Percentiles rank a stretch among this genome's conserved stretches.
Conservation (phyloP, 768 basidiomycete genomes). For the Lactarius akahatsu region DNA sequence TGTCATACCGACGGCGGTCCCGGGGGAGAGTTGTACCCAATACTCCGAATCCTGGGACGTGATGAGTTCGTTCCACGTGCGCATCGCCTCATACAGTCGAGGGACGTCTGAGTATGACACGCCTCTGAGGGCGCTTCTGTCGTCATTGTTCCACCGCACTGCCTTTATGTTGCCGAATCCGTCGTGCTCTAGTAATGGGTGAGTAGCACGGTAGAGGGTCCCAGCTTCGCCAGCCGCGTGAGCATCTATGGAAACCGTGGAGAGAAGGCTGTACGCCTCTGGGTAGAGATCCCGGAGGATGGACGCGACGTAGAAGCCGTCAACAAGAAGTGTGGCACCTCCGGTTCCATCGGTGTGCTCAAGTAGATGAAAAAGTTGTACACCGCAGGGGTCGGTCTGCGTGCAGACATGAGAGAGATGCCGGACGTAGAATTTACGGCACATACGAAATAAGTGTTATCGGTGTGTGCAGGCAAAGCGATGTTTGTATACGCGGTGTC, state of each 20-base stretch:
- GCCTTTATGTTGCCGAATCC: conserved; percentile 59
- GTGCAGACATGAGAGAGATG: background rate
- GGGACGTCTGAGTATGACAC: conserved; percentile 58
- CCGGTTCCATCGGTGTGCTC: conserved; percentile 79
- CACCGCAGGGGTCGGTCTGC: conserved; percentile 90
- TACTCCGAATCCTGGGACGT: conserved; percentile 83
- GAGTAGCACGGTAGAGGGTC: conserved; percentile 55
- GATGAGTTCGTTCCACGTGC: conserved; percentile 72
- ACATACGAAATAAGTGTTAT: conserved; percentile 68
- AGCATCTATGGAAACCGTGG: conserved; percentile 65
- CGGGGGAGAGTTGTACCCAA: conserved; percentile 87
- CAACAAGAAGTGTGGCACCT: conserved; percentile 88
- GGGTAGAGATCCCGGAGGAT: conserved; percentile 74
- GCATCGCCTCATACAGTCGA: conserved; percentile 70
- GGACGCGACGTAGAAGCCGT: conserved; percentile 90
- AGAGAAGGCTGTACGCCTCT: conserved; percentile 64
- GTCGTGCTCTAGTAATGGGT: conserved; percentile 75
- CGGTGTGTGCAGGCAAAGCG: conserved; percentile 82
- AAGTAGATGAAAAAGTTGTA: conserved; percentile 94
- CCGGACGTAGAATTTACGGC: conserved; percentile 28
- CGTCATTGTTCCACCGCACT: conserved; percentile 94
- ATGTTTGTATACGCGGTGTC: conserved; percentile 94
- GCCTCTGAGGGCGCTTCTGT: conserved; percentile 76
- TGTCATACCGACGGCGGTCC: conserved; percentile 76
- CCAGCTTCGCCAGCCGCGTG: conserved; percentile 84